Evolutionary conservation across 1,284 basidiomycete genomes (phyloP).

Genomic region (Phlebopus sp.): DNA sequence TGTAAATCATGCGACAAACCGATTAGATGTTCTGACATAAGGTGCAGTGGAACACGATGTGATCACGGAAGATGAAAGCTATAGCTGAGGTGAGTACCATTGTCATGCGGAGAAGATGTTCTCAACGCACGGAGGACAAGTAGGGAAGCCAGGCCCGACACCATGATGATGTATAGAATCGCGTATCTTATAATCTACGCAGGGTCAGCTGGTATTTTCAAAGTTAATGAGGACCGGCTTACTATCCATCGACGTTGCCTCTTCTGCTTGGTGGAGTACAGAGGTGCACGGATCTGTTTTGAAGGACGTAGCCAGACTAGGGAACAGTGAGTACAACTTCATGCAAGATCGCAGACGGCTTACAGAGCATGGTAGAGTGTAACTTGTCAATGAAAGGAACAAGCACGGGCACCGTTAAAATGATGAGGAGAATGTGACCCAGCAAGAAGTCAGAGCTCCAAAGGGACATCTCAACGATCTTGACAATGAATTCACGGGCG

Average conservation of each 20-base stretch:
- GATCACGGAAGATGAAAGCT: conserved; percentile 71
- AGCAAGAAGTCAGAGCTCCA: conserved; percentile 91
- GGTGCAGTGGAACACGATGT: conserved; percentile 65
- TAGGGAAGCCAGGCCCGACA: conserved; percentile 81
- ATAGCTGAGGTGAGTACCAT: conserved; percentile 9
- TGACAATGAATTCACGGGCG: conserved; percentile 93
- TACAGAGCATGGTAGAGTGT: conserved; percentile 89
- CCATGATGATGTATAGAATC: conserved; percentile 77
- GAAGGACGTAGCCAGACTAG: conserved; percentile 86
- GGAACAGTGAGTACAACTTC: conserved; percentile 6
- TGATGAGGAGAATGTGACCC: conserved; percentile 79
- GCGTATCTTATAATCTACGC: conserved; percentile 77
- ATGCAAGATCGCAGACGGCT: conserved; percentile 29
- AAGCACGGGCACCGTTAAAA: conserved; percentile 80
- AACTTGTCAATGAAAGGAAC: conserved; percentile 86
- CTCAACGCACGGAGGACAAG: conserved; percentile 68
- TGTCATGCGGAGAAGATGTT: conserved; percentile 26
- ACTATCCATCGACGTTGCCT: conserved; percentile 90
- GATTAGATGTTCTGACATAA: conserved; percentile 75
- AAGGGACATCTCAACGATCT: conserved; percentile 94
- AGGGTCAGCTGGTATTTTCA: conserved; percentile 10
- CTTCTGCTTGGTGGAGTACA: conserved; percentile 94
- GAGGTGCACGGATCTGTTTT: conserved; percentile 91
- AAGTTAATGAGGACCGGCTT: conserved; percentile 27
- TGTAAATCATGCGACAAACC: conserved; percentile 10